phyloP scores from a whole-genome alignment of 2,329 filamentous ascomycete genomes.

The Aureobasidium sp. region DNA sequence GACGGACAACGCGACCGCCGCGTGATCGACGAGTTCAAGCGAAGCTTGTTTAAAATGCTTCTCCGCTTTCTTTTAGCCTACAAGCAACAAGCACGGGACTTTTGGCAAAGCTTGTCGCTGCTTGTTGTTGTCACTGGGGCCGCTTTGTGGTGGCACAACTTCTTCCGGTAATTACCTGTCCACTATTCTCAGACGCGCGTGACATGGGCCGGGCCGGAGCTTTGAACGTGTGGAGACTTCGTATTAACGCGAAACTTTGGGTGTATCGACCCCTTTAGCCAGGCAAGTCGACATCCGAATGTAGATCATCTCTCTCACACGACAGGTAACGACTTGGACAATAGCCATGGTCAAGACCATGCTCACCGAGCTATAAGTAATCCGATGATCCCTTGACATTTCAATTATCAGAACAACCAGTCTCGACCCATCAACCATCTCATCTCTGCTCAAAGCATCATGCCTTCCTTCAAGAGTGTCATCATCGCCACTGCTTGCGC shows the following conservation, averaged over 20 bases:
- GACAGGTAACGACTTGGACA: too few relatives aligned
- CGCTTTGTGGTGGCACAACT: not conserved
- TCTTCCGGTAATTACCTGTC: not conserved
- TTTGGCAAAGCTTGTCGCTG: not conserved
- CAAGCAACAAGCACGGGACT: not conserved
- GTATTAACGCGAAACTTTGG: too few relatives aligned
- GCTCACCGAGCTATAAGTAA: too few relatives aligned
- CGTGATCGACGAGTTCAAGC: not conserved
- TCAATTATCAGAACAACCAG: too few relatives aligned
- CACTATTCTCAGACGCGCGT: too few relatives aligned
- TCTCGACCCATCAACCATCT: not conserved
- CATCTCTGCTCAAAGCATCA: not conserved
- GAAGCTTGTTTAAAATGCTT: conserved; percentile 2
- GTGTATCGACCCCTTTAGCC: too few relatives aligned
- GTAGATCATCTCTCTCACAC: too few relatives aligned
- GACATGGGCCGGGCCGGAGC: too few relatives aligned
- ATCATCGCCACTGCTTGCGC: not conserved
- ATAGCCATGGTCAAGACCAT: too few relatives aligned
- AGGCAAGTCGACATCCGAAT: too few relatives aligned
- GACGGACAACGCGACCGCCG: not conserved
- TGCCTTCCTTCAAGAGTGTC: conserved; percentile 8
- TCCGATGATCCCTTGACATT: too few relatives aligned
- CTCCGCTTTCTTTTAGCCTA: not conserved
- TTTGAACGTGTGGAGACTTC: too few relatives aligned
- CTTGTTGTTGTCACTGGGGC: not conserved